Conservation (phyloP, 2,329 filamentous ascomycete genomes). For the Neurospora sp. region DNA sequence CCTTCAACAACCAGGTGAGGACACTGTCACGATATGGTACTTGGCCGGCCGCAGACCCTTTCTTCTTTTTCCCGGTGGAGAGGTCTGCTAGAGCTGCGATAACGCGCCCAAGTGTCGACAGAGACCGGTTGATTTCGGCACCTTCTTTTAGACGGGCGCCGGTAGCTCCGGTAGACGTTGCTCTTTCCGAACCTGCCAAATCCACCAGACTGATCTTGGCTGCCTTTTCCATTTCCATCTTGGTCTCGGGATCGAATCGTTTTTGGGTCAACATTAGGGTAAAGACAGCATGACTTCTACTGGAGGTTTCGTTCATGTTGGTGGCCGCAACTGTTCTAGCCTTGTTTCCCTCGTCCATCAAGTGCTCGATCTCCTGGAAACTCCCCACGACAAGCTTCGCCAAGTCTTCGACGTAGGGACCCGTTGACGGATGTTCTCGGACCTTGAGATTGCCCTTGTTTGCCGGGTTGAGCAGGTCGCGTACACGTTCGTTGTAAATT, state of each 20-base stretch:
- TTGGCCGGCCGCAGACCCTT: slow-evolving; percentile 56
- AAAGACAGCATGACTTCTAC: slow-evolving; percentile 96
- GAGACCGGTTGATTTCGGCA: slow-evolving; percentile 93
- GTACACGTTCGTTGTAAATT: slow-evolving; percentile 97
- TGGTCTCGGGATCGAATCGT: slow-evolving; percentile 79
- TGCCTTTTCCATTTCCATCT: slow-evolving; percentile 95
- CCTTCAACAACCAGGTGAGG: slow-evolving; percentile 92
- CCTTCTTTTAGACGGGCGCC: slow-evolving; percentile 93
- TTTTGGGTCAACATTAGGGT: slow-evolving; percentile 94
- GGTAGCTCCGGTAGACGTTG: slow-evolving; percentile 92
- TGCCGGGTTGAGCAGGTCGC: slow-evolving; percentile 87
- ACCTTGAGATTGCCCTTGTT: slow-evolving; percentile 97
- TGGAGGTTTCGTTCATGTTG: slow-evolving; percentile 99
- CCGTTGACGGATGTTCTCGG: slow-evolving; percentile 92
- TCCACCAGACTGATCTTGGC: slow-evolving; percentile 97
- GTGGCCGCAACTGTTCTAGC: slow-evolving; percentile 94
- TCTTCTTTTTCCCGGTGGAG: slow-evolving; percentile 76
- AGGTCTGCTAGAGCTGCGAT: slow-evolving; percentile 92
- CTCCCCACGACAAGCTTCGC: slow-evolving; percentile 90
- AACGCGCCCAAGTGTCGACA: slow-evolving; percentile 93
- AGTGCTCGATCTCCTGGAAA: slow-evolving; percentile 88
- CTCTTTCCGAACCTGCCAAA: slow-evolving; percentile 93
- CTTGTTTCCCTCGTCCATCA: slow-evolving; percentile 99
- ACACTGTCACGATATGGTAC: slow-evolving; percentile 97
- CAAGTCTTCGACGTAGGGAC: slow-evolving; percentile 95